Base-by-base conservation (phyloP, 2,329 filamentous ascomycete genomes). In the Byssochlamys sp. region DNA sequence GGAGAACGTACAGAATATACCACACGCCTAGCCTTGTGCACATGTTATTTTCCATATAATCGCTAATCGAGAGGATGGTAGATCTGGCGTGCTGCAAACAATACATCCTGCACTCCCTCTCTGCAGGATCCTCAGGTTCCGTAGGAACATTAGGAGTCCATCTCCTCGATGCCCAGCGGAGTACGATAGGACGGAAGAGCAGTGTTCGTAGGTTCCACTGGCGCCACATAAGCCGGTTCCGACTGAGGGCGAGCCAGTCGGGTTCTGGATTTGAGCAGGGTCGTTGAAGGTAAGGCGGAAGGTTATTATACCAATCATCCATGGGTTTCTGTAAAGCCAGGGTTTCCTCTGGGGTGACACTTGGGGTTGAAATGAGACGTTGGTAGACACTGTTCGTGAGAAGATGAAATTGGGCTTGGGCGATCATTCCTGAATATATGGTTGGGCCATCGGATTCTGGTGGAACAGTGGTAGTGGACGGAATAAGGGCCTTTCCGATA, bases 331-430 rank as follows among this genome's bases (percentile, higher is more conserved):
- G 70, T 4, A 77, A 69, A 52, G 63, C 65, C 19, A 75, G 57
- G 0, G 75, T 71, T 58, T 78, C 74, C 60, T 75, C 70, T 10
- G 75, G 67, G 1, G 74, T 72, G 19, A 74, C 70, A 39, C 67
- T 70, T 11, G 75, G 74, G 45, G 64, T 73, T 3, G 75, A 76
- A 19, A 78, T 75, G 29, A 78, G 67, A 14, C 74, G 73, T 56
- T 76, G 73, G 57, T 77, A 77, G 45, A 77, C 71, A 56, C 67
- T 69, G 39, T 76, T 77, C n/a, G 75, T 76, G 27, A 72, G 67
- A 6, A 75, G 65, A 59, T 78, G 75, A 55, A 77, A 75, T 29
- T 66, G 66, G 7, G 75, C 67, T 61, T 78, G 75, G 2, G 71
- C 72, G 52, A 72, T 74, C 52, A 78, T 63, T 50, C 73, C 71